Conservation (phyloP, 306 rosid genomes). For the Abrus pulchellus region DNA sequence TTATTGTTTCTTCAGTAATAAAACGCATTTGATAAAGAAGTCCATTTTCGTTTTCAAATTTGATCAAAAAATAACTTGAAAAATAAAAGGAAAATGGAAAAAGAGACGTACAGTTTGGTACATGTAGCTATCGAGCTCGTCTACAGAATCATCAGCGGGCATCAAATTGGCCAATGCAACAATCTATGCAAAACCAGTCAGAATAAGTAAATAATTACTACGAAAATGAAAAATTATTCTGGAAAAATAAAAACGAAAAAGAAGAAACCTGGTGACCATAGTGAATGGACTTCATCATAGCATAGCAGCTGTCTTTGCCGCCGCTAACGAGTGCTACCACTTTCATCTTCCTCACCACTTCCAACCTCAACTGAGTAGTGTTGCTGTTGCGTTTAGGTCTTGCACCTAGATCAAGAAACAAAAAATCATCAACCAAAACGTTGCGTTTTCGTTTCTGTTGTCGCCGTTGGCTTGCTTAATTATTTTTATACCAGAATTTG, state of each 20-base stretch:
- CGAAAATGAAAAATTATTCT: background rate
- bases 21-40: background rate
- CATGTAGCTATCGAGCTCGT: slow-evolving; percentile 96
- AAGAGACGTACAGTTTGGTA: slow-evolving; percentile 81
- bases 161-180: slow-evolving; percentile 95
- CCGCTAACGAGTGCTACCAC: slow-evolving; percentile 94
- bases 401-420: background rate
- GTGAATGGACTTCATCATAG: slow-evolving; percentile 86
- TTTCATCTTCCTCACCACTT: slow-evolving; percentile 64
- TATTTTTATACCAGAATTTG: no score
- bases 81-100: background rate
- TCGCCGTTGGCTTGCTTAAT: background rate
- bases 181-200: slow-evolving; percentile 58
- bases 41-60: background rate
- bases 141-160: slow-evolving; percentile 93
- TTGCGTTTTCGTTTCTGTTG: background rate
- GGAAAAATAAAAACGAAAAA: slow-evolving; percentile 17
- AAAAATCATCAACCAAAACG: background rate
- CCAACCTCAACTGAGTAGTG: background rate
- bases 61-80: background rate
- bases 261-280: slow-evolving; percentile 83
- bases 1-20: background rate
- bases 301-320: slow-evolving; percentile 95
- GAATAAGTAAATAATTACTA: background rate
- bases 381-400: background rate